These are phyloP conservation scores for Acanthamoeba culbertsoni DNA, from an alignment of 208 protist species.

Conservation along the genomic window DNA sequence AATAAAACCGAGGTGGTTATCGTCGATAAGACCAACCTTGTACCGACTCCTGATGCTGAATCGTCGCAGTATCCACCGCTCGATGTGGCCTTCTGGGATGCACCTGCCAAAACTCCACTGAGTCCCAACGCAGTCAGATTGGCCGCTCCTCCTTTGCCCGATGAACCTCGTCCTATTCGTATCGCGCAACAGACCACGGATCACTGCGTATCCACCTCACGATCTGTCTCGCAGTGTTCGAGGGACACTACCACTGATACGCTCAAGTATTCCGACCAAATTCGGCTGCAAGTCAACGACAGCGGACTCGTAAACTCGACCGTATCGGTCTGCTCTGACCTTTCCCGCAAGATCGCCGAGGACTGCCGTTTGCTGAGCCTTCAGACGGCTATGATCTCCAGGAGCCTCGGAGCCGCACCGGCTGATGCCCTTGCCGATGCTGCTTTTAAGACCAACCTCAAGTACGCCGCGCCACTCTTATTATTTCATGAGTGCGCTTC, in stretches of 20 bases:
- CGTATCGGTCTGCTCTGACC: background rate
- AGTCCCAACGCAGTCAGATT: background rate
- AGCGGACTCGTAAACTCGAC: background rate
- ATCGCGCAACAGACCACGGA: background rate
- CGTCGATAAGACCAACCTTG: background rate
- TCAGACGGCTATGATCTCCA: background rate
- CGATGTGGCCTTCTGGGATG: slow-evolving; percentile 27
- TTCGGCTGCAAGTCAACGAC: background rate
- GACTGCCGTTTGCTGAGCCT: slow-evolving; percentile 19
- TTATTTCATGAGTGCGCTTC: background rate
- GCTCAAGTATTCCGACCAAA: slow-evolving; percentile 8
- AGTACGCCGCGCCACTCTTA: background rate
- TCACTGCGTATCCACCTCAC: background rate
- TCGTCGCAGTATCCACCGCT: slow-evolving; percentile 5
- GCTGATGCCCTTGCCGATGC: background rate
- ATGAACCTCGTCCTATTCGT: background rate
- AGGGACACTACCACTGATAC: background rate
- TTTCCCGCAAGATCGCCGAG: slow-evolving; percentile 40
- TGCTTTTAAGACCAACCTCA: background rate
- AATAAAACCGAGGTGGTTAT: background rate
- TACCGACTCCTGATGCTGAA: background rate
- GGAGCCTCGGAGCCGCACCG: background rate
- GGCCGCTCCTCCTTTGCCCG: background rate
- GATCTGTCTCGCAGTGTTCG: slow-evolving; percentile 6
- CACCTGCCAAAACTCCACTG: background rate